phyloP scores from a whole-genome alignment of 768 basidiomycete species.

The Boletus subcaerulescens region DNA sequence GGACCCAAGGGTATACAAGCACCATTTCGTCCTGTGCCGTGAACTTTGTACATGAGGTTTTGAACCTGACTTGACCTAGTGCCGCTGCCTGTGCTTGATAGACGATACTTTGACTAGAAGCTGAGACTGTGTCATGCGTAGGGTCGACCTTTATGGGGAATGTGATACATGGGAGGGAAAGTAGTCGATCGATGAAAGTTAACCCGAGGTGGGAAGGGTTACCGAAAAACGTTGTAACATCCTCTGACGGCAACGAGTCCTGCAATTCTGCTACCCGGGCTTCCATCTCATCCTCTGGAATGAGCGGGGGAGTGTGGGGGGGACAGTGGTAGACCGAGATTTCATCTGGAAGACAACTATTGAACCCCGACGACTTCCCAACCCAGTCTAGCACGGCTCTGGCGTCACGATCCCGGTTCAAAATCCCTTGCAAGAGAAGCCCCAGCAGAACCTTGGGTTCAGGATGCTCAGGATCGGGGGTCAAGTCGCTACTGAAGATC shows the following conservation, averaged over 20 bases:
- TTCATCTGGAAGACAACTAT: constrained; percentile 11
- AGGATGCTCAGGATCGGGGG: not conserved
- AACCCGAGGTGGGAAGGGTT: not conserved
- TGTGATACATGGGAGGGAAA: not conserved
- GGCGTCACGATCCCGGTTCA: constrained; percentile 1
- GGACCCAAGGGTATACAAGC: not conserved
- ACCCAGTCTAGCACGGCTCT: constrained; percentile 12
- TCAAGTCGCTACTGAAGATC: not conserved
- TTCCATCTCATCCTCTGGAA: not conserved
- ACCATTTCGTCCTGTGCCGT: not conserved
- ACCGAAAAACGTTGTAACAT: not conserved
- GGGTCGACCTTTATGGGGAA: not conserved
- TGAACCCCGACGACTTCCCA: constrained; percentile 8
- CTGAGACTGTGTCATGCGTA: not conserved
- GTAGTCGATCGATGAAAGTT: not conserved
- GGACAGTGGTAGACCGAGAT: not conserved
- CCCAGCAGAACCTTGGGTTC: not conserved
- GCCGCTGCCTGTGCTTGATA: not conserved
- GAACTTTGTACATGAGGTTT: not conserved
- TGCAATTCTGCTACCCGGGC: not conserved
- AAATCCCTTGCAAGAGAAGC: constrained; percentile 7
- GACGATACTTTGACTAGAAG: not conserved
- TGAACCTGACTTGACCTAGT: not conserved
- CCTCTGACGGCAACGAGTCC: not conserved
- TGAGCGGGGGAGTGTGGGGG: not conserved